phyloP scores from a whole-genome alignment of 352 stramenopile genomes.

The Pilasporangium apinafurcum region DNA sequence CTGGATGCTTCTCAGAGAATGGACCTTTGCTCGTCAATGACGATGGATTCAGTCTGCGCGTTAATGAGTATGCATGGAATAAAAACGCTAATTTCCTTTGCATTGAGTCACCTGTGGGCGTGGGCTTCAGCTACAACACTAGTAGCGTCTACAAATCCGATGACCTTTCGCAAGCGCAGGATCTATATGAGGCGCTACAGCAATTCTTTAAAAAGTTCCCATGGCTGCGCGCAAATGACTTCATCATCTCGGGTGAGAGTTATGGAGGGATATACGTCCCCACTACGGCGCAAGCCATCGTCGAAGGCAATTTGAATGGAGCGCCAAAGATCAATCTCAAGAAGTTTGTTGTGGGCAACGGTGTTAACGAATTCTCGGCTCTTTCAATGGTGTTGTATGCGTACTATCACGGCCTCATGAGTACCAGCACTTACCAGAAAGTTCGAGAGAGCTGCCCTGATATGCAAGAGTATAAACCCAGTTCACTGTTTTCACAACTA shows the following conservation, averaged over 20 bases:
- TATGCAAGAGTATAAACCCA: constrained; percentile 39
- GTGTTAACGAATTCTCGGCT: constrained; percentile 54
- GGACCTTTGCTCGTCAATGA: constrained; percentile 58
- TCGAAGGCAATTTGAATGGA: constrained; percentile 32
- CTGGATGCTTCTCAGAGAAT: constrained; percentile 62
- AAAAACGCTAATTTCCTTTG: constrained; percentile 45
- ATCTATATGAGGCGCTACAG: constrained; percentile 75
- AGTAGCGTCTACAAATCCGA: constrained; percentile 61
- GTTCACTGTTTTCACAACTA: constrained; percentile 6
- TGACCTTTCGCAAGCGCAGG: constrained; percentile 63
- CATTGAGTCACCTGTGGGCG: constrained; percentile 55
- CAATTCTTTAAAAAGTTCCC: constrained; percentile 87
- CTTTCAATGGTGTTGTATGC: constrained; percentile 64
- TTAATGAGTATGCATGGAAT: constrained; percentile 58
- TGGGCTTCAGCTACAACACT: constrained; percentile 61
- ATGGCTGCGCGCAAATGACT: constrained; percentile 66
- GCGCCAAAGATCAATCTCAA: constrained; percentile 57
- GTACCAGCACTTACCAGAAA: constrained; percentile 51
- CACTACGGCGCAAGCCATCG: constrained; percentile 43
- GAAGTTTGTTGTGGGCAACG: constrained; percentile 85
- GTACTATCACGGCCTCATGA: constrained; percentile 77
- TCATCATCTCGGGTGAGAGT: constrained; percentile 75
- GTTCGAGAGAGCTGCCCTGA: constrained; percentile 42
- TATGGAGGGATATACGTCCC: constrained; percentile 81
- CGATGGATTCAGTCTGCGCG: constrained; percentile 30